Percentiles rank a stretch among this genome's conserved stretches.
Evolutionary conservation across 1,284 basidiomycete species (phyloP).

Genomic region (Amylostereum areolatum): DNA sequence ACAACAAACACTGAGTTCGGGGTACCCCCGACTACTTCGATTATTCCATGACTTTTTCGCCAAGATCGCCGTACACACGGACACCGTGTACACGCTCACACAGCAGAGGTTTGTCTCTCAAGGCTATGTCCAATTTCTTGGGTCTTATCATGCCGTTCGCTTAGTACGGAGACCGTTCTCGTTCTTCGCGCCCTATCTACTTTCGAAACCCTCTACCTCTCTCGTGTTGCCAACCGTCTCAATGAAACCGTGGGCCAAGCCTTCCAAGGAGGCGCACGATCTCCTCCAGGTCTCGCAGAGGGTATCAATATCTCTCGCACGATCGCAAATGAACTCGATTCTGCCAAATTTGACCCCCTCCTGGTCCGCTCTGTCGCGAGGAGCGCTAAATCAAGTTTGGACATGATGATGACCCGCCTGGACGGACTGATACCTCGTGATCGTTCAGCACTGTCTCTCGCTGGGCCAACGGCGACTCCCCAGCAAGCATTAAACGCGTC

Average conservation of each 20-base stretch:
- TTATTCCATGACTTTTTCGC: constrained; percentile 95
- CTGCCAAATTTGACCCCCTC: constrained; percentile 89
- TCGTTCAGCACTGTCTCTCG: constrained; percentile 67
- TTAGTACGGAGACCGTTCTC: constrained; percentile 85
- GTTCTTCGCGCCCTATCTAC: constrained; percentile 76
- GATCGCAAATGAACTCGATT: constrained; percentile 86
- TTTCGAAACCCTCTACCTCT: constrained; percentile 82
- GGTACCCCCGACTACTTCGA: constrained; percentile 82
- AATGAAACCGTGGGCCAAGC: constrained; percentile 75
- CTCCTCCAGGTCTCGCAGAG: constrained; percentile 70
- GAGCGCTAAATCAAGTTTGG: constrained; percentile 61
- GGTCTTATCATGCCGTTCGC: background rate
- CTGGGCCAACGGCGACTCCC: constrained; percentile 72
- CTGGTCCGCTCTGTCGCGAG: constrained; percentile 76
- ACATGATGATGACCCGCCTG: constrained; percentile 53
- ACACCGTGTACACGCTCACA: constrained; percentile 79
- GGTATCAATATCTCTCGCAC: constrained; percentile 72
- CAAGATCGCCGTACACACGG: constrained; percentile 90
- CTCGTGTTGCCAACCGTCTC: constrained; percentile 75
- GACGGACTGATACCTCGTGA: constrained; percentile 75
- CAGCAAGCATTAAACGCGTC: constrained; percentile 76
- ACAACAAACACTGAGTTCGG: constrained; percentile 79
- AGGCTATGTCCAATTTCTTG: background rate
- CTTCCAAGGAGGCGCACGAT: constrained; percentile 58
- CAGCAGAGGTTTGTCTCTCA: constrained; percentile 65